Base-by-base conservation (phyloP, 164 flowering plant species). In the Kalanchoe fedtschenkoi region DNA sequence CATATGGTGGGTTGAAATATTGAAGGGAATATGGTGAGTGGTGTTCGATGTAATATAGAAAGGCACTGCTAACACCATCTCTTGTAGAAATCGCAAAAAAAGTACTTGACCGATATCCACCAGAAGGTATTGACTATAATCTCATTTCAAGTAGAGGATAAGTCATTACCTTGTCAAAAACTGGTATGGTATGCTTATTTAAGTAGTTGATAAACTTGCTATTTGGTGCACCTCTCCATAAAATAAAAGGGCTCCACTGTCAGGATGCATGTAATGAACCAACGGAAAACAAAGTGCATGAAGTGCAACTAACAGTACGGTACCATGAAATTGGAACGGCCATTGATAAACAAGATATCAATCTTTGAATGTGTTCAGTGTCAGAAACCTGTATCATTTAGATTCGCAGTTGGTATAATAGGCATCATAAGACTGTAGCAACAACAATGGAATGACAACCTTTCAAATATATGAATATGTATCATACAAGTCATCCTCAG, bases 141-240 rank as follows among this genome's bases (percentile, higher is more conserved):
- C 55, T 22, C 7, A 47, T 47, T 22, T 19, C 4, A 24, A 47
- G 1, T 30, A 17, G 22, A 63, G 44, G 43, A 32, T 19, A 30
- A 32, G 21, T n/a, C 10, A 61, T 74, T 79, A 90, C 97, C 97
- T 88, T 66, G 34, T 93, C 96, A 74, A 87, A 80, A 62, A 87
- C 96, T 42, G 96, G 92, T 47, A 90, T 43, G 21, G 90, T 81
- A 69, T 87, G 85, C 65, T 90, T 93, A 83, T 85, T 87, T 71
- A 93, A 60, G 73, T 87, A 93, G 69, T 72, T 85, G 58, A 90
- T 74, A 51, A 88, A 93, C 73, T 84, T 93, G 95, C 95, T 87
- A 66, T 87, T 86, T 57, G 99, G 85, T 62, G 91, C 97, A 80
- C 97, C 99, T 66, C 92, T 80, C 99, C 90, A 78, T 26, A 58